Base-by-base conservation (phyloP, 148 eudicot species). In the Gaultheria prostrata region DNA sequence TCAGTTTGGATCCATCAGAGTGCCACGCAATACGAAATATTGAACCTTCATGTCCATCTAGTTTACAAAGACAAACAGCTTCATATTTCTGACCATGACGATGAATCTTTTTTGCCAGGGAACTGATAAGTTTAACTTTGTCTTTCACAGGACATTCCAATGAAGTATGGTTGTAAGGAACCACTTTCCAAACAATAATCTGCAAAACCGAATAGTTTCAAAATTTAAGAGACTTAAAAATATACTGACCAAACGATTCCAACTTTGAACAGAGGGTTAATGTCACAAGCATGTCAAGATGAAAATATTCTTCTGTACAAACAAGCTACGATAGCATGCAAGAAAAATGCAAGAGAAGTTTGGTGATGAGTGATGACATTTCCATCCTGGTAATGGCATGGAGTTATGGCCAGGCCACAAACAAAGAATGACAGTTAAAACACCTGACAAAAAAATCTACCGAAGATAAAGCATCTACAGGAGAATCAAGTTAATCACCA, bases 31-130 rank as follows among this genome's bases (percentile, higher is more conserved):
- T 87, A 70, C 98, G 93, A 88, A 97, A 93, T 87, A 97, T 94
- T 80, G 99, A 97, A 75, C 99, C 99, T 88, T 97, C 97, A 84
- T 97, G 99, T 54, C 99, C 99, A 80, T 83, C 89, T 81, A 97
- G 94, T 88, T 92, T 90, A 77, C 97, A 91, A 79, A 94, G 74
- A 82, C 86, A 83, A 73, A 85, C 88, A 75, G 89, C 93, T 85
- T 89, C 83, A 81, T 89, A 92, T 57, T 86, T 85, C 74, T 80
- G 87, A 85, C 56, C 78, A 80, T 77, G 86, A 85, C 63, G 80
- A 28, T 49, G 80, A 76, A 49, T 48, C 20, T 24, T 73, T 21
- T 77, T 80, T 12, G 82, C 83, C 18, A 59, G 18, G 71, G 82
- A 59, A 71, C 17, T 76, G 69, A 76, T 79, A 50, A 82, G 32